phyloP scores from a whole-genome alignment of 192 early-diverging fungal species.

The Linnemannia schmuckeri region DNA sequence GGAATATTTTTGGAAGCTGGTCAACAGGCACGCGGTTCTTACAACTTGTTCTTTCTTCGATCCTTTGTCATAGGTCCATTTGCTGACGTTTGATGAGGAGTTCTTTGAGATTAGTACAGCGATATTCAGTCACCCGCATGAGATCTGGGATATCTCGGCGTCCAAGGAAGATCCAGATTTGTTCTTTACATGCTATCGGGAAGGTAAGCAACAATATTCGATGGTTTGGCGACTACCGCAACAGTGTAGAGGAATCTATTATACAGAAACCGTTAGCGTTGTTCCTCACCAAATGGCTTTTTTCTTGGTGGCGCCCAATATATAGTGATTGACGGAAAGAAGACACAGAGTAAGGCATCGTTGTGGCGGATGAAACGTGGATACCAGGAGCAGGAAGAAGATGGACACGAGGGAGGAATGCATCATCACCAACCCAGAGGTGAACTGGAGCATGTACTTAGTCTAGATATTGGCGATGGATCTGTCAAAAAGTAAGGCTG shows the following conservation, averaged over 20 bases:
- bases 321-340: slow-evolving; percentile 43
- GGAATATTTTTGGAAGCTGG: not conserved
- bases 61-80: slow-evolving; percentile 64
- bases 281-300: not conserved
- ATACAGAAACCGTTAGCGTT: not conserved
- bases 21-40: too few relatives aligned
- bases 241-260: not conserved
- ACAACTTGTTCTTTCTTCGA: not conserved
- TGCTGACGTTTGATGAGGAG: slow-evolving; percentile 86
- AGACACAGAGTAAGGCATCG: slow-evolving; percentile 35
- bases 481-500: slow-evolving; percentile 43
- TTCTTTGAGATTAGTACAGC: slow-evolving; percentile 67
- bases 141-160: slow-evolving; percentile 75
- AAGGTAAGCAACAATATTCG: slow-evolving; percentile 40
- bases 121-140: slow-evolving; percentile 73
- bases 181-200: slow-evolving; percentile 71
- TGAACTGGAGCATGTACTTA: slow-evolving; percentile 52
- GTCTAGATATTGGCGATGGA: slow-evolving; percentile 40
- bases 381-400: slow-evolving; percentile 19
- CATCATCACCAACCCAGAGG: slow-evolving; percentile 44
- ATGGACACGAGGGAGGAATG: slow-evolving; percentile 24
- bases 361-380: slow-evolving; percentile 50
- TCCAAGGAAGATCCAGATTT: slow-evolving; percentile 69
- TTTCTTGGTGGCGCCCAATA: slow-evolving; percentile 28
- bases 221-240: not conserved